These are phyloP conservation scores for Leucocoprinus birnbaumii DNA, from an alignment of 768 basidiomycete species.

Conservation along the genomic window DNA sequence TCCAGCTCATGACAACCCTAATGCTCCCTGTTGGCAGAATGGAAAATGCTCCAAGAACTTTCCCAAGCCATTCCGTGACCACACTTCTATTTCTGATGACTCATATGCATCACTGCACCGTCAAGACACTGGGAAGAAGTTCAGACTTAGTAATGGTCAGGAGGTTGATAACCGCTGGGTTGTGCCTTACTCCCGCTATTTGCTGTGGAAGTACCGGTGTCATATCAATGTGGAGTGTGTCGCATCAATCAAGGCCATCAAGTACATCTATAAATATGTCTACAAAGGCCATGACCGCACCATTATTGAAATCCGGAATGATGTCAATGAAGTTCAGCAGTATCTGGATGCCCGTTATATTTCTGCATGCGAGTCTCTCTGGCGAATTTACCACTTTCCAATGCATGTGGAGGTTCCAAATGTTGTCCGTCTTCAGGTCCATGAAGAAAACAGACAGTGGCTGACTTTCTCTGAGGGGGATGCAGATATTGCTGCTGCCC, in stretches of 20 bases:
- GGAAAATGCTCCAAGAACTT: constrained; percentile 39
- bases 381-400: constrained; percentile 29
- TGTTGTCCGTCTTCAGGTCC: constrained; percentile 39
- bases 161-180: constrained; percentile 36
- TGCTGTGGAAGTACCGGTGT: constrained; percentile 33
- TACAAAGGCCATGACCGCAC: constrained; percentile 45
- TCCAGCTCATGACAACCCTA: constrained; percentile 18
- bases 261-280: constrained; percentile 48
- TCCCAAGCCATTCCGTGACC: constrained; percentile 34
- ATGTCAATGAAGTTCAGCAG: constrained; percentile 34
- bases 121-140: not conserved
- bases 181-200: constrained; percentile 36
- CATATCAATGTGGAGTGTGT: constrained; percentile 51
- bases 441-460: constrained; percentile 35
- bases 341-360: constrained; percentile 37
- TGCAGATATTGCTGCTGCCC: too few relatives aligned
- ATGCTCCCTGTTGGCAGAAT: constrained; percentile 38
- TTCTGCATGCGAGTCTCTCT: constrained; percentile 28
- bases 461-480: too few relatives aligned
- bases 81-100: constrained; percentile 26
- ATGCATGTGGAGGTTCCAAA: constrained; percentile 34
- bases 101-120: constrained; percentile 40
- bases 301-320: constrained; percentile 25
- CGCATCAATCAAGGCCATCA: constrained; percentile 32
- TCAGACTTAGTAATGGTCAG: constrained; percentile 31